phyloP scores from a whole-genome alignment of 2,329 filamentous ascomycete species.

The Ceratocystis harringtonii region DNA sequence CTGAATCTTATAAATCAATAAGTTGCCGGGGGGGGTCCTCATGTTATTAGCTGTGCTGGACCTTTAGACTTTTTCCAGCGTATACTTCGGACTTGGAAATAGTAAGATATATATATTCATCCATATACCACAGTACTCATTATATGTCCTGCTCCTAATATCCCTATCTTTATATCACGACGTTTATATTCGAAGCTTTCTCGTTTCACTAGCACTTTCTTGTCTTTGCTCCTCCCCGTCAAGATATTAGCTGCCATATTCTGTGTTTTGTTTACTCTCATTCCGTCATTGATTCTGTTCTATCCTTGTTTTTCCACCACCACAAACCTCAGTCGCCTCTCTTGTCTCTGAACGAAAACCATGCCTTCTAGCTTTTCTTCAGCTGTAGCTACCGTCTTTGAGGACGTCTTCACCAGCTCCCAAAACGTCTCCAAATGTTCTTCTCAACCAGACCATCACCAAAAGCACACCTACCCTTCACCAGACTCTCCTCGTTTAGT shows the following conservation, averaged over 20 bases:
- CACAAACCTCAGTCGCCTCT: neutral
- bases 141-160: neutral
- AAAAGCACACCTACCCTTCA: neutral
- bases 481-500: slow-evolving; percentile 11
- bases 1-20: neutral
- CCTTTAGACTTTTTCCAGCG: neutral
- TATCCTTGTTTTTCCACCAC: neutral
- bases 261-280: too few relatives aligned
- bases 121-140: neutral
- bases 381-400: neutral
- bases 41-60: neutral
- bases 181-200: neutral
- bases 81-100: neutral
- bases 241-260: neutral
- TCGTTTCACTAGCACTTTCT: neutral
- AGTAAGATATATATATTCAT: neutral
- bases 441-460: neutral
- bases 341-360: neutral
- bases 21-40: neutral
- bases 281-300: neutral
- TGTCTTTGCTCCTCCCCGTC: neutral
- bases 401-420: neutral
- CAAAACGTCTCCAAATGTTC: neutral
- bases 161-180: neutral
- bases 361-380: neutral